Evolutionary conservation across 202 grass and related monocot species (phyloP), one percentile per base, ranked within the genome.

Genomic region (Setaria italica): DNA sequence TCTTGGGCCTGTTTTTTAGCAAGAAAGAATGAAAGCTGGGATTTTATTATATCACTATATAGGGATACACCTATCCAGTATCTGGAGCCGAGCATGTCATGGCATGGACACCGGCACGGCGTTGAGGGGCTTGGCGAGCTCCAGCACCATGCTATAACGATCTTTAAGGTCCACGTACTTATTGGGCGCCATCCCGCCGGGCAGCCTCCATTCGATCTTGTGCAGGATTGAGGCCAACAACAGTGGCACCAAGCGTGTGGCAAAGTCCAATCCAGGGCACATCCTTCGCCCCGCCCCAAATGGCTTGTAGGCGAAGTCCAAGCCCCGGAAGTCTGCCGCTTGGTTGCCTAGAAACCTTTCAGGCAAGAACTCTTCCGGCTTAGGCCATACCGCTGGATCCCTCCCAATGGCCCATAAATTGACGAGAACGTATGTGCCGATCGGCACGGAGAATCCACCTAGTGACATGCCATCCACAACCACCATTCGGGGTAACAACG

Each of bases 361-460:
- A 9, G 87, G 87, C 64, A 77, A 6, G 32, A 89, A 84, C 16
- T 58, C 32, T 41, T 87, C 21, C 17, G 85, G 59, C 10, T 60
- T 37, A 43, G 17, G 51, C 85, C 85, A 87, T 30, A 53, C 69
- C 1, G 2, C 35, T 1, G 78, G 55, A 37, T 87, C 85, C 19
- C 78, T 79, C 54, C 85, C 85, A 9, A 87, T 87, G 12, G 85
- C 79, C 85, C 79, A 87, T 16, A 82, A 29, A 17, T 87, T 87
- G 43, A 82, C 4, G 7, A 87, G 60, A 49, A 87, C 48, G 5
- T 30, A 60, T 0, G 79, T 80, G 25, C 69, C 79, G 4, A 54
- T 69, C 50, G 85, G 78, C 58, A 82, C 32, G 2, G n/a, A 45
- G 70, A 82, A 87, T 16, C 79, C 70, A 7, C 70, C 70, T 0